phyloP scores from a whole-genome alignment of 1,284 basidiomycete species.

The Pholiota adiposa region DNA sequence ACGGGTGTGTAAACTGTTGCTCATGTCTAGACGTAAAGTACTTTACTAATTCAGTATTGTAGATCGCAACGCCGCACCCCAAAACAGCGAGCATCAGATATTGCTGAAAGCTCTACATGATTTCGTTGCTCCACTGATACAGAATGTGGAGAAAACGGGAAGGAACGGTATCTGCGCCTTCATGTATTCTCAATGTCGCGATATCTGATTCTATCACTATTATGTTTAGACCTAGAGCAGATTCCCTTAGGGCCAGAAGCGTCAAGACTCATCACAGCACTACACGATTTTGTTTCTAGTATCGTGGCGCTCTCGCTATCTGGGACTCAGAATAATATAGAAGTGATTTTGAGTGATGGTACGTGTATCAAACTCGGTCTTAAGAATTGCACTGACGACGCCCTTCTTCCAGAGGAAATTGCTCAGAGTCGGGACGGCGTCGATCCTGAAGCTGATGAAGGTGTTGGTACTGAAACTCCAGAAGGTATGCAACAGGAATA shows the following conservation, averaged over 20 bases:
- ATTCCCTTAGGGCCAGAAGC: background rate
- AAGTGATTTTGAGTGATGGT: background rate
- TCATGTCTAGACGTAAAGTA: no score
- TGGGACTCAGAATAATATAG: background rate
- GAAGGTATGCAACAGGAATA: no score
- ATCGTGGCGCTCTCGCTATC: background rate
- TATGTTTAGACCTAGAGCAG: background rate
- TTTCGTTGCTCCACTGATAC: background rate
- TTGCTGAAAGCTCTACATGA: background rate
- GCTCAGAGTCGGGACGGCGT: no score
- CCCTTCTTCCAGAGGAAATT: no score
- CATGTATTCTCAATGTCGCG: background rate
- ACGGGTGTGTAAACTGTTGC: no score
- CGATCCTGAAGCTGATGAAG: no score
- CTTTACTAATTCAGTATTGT: no score
- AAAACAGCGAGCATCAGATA: background rate
- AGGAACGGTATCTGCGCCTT: background rate
- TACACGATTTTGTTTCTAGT: background rate
- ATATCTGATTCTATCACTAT: background rate
- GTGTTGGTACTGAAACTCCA: no score
- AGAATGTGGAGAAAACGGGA: background rate
- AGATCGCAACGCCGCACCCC: no score
- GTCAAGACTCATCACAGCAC: background rate
- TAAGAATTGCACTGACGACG: no score
- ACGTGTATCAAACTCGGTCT: background rate